These are phyloP conservation scores for Fragaria iinumae DNA, from an alignment of 306 rosid genomes.

Conservation along the genomic window DNA sequence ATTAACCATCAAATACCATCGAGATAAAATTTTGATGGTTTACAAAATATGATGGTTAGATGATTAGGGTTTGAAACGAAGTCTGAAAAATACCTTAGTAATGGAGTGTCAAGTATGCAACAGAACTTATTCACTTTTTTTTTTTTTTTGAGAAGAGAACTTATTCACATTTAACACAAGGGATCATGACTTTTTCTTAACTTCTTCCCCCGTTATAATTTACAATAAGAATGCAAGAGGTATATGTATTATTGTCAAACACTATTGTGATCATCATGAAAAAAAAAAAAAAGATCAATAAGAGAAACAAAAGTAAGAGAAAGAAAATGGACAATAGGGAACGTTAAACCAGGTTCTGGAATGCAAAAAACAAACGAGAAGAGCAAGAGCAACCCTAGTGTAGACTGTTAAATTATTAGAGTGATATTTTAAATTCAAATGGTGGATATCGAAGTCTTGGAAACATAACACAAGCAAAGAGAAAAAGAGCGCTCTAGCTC, in stretches of 20 bases:
- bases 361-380: not conserved
- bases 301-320: not conserved
- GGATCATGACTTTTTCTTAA: not conserved
- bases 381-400: not conserved
- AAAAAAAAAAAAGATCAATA: not conserved
- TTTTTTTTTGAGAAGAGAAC: no score
- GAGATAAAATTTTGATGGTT: no score
- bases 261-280: no score
- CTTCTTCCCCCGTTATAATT: not conserved
- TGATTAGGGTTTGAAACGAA: not conserved
- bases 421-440: not conserved
- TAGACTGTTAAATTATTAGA: not conserved
- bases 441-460: slow-evolving; percentile 12
- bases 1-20: no score
- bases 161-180: not conserved
- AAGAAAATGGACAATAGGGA: not conserved
- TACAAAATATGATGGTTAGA: not conserved
- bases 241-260: not conserved
- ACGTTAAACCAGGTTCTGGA: not conserved
- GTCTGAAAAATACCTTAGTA: not conserved
- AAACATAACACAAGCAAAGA: slow-evolving; percentile 18
- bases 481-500: slow-evolving; percentile 2
- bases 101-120: not conserved
- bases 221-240: not conserved
- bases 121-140: no score